phyloP scores from a whole-genome alignment of 2,329 filamentous ascomycete species.

The Xylaria sp. region DNA sequence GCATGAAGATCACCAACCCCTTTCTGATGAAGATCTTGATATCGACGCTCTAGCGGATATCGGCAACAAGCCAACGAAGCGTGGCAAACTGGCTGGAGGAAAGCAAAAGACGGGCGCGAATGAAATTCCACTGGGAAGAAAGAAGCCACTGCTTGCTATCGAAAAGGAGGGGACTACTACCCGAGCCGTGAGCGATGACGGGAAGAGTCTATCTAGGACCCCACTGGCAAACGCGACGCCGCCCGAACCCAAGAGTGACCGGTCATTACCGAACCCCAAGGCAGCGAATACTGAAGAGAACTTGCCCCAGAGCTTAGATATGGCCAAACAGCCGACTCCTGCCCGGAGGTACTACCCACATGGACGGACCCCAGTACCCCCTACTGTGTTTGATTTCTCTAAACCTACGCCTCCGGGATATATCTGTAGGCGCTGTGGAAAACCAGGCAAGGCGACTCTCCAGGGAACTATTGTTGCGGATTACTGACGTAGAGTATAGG shows the following conservation, averaged over 20 bases:
- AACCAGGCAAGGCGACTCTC: conserved; percentile 31
- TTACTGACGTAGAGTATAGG: conserved; percentile 35
- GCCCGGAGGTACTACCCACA: conserved; percentile 1
- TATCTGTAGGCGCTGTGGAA: conserved; percentile 38
- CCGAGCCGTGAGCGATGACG: conserved; percentile 5
- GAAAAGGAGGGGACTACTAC: conserved; percentile 4
- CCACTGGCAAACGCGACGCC: background rate
- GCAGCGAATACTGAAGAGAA: background rate
- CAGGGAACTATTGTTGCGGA: background rate
- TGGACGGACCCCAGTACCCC: conserved; percentile 1
- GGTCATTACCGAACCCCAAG: too few relatives aligned
- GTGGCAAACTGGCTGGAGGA: background rate
- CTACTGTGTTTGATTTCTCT: background rate
- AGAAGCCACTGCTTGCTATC: background rate
- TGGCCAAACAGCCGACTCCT: background rate
- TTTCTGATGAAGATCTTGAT: conserved; percentile 2
- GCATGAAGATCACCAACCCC: background rate
- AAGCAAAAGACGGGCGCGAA: conserved; percentile 20
- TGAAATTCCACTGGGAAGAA: conserved; percentile 16
- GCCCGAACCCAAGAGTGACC: background rate
- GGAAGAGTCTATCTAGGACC: background rate
- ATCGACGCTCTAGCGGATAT: background rate
- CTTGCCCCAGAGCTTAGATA: background rate
- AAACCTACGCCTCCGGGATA: conserved; percentile 23
- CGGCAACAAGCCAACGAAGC: background rate